phyloP scores from a whole-genome alignment of 345 rosid genomes.

The Brassica nigra region DNA sequence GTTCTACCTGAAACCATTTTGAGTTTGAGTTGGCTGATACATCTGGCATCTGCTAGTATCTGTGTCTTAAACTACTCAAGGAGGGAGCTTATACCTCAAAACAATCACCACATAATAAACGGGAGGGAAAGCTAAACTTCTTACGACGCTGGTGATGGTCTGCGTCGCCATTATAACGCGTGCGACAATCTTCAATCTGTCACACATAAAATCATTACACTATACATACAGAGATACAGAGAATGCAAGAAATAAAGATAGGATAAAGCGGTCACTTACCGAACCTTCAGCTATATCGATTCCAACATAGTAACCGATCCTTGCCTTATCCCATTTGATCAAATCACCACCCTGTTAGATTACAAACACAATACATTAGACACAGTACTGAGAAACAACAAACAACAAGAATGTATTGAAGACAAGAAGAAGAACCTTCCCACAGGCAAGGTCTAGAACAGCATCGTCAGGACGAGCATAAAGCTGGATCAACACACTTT shows the following conservation, averaged over 20 bases:
- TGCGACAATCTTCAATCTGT: conserved; percentile 97
- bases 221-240: not conserved
- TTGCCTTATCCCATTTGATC: conserved; percentile 97
- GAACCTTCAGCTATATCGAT: conserved; percentile 98
- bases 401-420: not conserved
- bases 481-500: conserved; percentile 93
- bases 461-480: conserved; percentile 85
- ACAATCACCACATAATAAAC: conserved; percentile 92
- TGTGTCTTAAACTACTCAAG: not conserved
- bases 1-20: conserved; percentile 54
- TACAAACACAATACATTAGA: not conserved
- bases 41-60: not conserved
- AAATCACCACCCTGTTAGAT: conserved; percentile 86
- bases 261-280: conserved; percentile 47
- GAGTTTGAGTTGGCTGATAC: not conserved
- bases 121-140: conserved; percentile 92
- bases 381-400: not conserved
- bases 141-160: conserved; percentile 92
- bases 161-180: conserved; percentile 95
- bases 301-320: conserved; percentile 88
- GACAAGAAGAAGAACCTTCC: conserved; percentile 60
- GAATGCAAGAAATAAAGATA: not conserved
- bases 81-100: conserved; percentile 62
- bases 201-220: conserved; percentile 2
- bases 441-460: conserved; percentile 96